Evolutionary conservation across 1,284 basidiomycete species (phyloP).

Genomic region (Leccinum angustisporum): DNA sequence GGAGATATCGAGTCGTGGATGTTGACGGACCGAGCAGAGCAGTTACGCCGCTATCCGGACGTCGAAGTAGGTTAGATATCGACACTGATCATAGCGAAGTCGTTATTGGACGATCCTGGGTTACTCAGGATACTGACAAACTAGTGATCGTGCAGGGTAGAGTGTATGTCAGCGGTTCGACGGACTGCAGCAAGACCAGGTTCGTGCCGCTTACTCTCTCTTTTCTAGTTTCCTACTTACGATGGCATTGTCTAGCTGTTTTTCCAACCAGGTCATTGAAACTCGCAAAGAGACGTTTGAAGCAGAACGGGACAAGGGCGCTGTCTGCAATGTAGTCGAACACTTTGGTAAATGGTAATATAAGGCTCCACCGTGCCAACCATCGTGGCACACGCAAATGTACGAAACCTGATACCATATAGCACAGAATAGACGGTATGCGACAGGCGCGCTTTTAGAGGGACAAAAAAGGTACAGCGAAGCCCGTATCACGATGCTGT

Average conservation of each 20-base stretch:
- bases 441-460: conserved; percentile 39
- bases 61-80: conserved; percentile 22
- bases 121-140: conserved; percentile 52
- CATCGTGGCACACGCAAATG: not conserved
- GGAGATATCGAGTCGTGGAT: conserved; percentile 41
- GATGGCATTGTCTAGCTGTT: conserved; percentile 5
- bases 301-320: conserved; percentile 2
- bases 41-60: conserved; percentile 18
- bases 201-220: conserved; percentile 21
- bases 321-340: conserved; percentile 21
- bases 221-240: not conserved
- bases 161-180: conserved; percentile 46
- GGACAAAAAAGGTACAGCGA: not conserved
- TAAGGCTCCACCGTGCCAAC: not conserved
- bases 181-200: conserved; percentile 36
- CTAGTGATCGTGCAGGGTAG: conserved; percentile 43
- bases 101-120: conserved; percentile 43
- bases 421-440: conserved; percentile 38
- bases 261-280: conserved; percentile 31
- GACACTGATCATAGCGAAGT: conserved; percentile 21
- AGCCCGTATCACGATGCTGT: conserved; percentile 38
- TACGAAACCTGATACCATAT: conserved; percentile 30
- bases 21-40: conserved; percentile 41
- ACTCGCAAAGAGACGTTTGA: conserved; percentile 16
- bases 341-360: conserved; percentile 23